Evolutionary conservation across 1,139 yeast genomes (phyloP).

Genomic region (Zygoascus meyerae): DNA sequence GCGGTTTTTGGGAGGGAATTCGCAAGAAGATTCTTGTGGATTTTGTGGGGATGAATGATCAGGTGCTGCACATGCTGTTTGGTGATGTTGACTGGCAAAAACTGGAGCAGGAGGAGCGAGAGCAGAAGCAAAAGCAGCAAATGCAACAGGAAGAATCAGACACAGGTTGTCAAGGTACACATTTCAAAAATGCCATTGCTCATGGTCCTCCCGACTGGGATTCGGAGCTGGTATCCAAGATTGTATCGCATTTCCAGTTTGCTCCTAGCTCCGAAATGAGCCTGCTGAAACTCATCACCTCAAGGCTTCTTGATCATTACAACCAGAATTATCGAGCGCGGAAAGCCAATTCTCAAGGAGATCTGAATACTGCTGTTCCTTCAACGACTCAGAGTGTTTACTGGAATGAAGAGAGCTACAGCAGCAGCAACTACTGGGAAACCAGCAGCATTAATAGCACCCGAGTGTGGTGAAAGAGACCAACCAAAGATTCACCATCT

Average conservation of each 20-base stretch:
- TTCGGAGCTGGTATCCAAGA: constrained; percentile 16
- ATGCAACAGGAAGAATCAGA: background rate
- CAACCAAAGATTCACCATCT: no score
- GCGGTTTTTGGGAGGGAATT: constrained; percentile 20
- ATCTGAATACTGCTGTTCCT: constrained; percentile 2
- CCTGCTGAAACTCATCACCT: constrained; percentile 16
- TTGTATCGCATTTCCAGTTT: constrained; percentile 19
- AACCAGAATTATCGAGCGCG: background rate
- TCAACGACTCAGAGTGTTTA: constrained; percentile 2
- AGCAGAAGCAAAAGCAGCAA: background rate
- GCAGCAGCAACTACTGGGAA: constrained; percentile 18
- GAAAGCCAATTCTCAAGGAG: background rate
- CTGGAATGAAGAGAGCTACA: constrained; percentile 9
- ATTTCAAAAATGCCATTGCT: constrained; percentile 20
- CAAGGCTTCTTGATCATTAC: constrained; percentile 12
- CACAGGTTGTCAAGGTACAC: constrained; percentile 7
- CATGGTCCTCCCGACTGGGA: constrained; percentile 30
- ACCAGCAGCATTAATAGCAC: constrained; percentile 19
- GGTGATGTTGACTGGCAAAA: constrained; percentile 20
- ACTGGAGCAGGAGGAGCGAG: constrained; percentile 5
- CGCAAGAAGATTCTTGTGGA: constrained; percentile 21
- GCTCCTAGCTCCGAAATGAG: constrained; percentile 13
- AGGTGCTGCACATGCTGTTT: constrained; percentile 30
- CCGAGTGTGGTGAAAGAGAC: constrained; percentile 20
- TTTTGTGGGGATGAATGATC: constrained; percentile 30